phyloP scores from a whole-genome alignment of 805 yeast genomes.

The Pichia kluyveri region DNA sequence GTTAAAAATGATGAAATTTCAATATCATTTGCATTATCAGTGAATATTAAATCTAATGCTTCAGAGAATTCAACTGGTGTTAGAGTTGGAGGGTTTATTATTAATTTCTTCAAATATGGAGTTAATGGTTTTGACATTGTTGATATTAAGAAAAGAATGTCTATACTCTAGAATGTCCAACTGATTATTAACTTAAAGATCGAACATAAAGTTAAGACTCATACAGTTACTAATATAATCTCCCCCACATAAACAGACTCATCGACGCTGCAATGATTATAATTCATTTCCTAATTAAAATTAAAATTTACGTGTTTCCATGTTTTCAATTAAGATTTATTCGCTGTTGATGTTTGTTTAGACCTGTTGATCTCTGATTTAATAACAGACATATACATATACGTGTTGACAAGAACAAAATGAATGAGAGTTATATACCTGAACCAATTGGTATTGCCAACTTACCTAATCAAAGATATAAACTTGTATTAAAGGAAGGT shows the following conservation, averaged over 20 bases:
- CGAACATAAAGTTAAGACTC: no score
- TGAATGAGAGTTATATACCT: conserved; percentile 21
- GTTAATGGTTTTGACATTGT: conserved; percentile 23
- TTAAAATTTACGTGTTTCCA: no score
- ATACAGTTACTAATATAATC: no score
- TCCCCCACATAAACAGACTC: no score
- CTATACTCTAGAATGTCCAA: no score
- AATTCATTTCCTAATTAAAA: no score
- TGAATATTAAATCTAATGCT: conserved; percentile 54
- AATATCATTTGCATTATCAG: conserved; percentile 52
- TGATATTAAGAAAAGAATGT: neutral
- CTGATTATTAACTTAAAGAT: no score
- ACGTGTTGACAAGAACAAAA: neutral
- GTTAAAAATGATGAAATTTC: conserved; percentile 77
- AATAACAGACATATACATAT: no score
- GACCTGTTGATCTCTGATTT: no score
- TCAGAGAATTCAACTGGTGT: conserved; percentile 54
- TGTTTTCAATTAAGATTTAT: no score
- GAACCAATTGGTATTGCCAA: conserved; percentile 65
- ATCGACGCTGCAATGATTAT: no score
- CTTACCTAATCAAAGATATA: conserved; percentile 70
- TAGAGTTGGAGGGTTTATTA: conserved; percentile 51
- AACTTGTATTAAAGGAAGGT: conserved; percentile 66
- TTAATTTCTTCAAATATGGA: conserved; percentile 59
- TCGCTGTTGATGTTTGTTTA: no score